Evolutionary conservation across 2,329 filamentous ascomycete genomes (phyloP).

Genomic region (Kalmusia sp.): DNA sequence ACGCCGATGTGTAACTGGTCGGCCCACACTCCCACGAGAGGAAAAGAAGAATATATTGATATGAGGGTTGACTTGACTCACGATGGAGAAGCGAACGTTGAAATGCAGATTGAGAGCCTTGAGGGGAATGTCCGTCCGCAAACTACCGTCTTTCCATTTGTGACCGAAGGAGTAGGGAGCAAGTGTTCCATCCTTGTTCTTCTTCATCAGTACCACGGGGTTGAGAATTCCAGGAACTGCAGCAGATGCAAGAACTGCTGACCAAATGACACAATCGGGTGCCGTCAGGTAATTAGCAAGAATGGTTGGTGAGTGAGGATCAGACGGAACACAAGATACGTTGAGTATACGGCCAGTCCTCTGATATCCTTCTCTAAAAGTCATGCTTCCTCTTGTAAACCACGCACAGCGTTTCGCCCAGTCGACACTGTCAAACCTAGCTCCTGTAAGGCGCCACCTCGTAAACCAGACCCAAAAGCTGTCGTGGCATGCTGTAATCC

Average conservation of each 20-base stretch:
- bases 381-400: constrained; percentile 91
- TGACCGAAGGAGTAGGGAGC: constrained; percentile 95
- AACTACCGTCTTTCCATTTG: constrained; percentile 97
- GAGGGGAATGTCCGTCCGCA: constrained; percentile 94
- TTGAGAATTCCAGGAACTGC: constrained; percentile 96
- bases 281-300: constrained; percentile 94
- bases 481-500: constrained; percentile 87
- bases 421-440: constrained; percentile 90
- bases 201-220: constrained; percentile 91
- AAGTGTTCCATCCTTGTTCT: constrained; percentile 76
- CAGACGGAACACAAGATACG: constrained; percentile 92
- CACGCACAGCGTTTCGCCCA: constrained; percentile 87
- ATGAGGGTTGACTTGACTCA: constrained; percentile 88
- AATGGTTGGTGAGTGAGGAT: constrained; percentile 91
- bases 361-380: constrained; percentile 93
- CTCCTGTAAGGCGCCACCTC: constrained; percentile 91
- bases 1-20: constrained; percentile 90
- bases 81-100: constrained; percentile 97
- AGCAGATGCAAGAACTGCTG: constrained; percentile 90
- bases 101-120: constrained; percentile 95
- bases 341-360: constrained; percentile 94
- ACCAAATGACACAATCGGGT: constrained; percentile 98
- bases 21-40: constrained; percentile 87
- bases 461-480: constrained; percentile 75
- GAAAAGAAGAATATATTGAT: constrained; percentile 99